phyloP scores from a whole-genome alignment of 2,329 filamentous ascomycete species.

The Chrysoporthe austroafricana region DNA sequence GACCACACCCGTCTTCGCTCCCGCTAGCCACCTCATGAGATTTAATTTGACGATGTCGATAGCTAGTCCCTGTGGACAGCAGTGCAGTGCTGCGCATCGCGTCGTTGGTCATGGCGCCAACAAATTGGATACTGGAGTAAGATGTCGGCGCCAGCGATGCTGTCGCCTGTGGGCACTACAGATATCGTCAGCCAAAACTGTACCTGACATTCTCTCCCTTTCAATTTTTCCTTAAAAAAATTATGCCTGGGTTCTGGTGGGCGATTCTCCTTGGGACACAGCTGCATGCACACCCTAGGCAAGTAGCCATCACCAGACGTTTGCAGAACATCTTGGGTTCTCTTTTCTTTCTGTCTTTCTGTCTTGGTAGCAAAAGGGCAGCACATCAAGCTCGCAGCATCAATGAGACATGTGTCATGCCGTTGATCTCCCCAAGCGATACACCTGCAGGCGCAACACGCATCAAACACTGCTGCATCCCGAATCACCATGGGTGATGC shows the following conservation, averaged over 20 bases:
- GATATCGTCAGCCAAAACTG: not conserved
- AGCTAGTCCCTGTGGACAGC: conserved; percentile 39
- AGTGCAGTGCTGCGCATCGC: conserved; percentile 42
- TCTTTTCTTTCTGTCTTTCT: not conserved
- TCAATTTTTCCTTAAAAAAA: not conserved
- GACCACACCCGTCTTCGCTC: conserved; percentile 45
- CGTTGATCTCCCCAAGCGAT: not conserved
- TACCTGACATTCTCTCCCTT: not conserved
- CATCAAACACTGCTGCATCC: not conserved
- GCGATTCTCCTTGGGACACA: not conserved
- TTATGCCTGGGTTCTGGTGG: not conserved
- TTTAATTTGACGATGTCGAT: conserved; percentile 49
- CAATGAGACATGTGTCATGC: not conserved
- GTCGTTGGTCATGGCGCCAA: conserved; percentile 46
- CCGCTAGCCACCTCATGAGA: conserved; percentile 43
- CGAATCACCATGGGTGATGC: not conserved
- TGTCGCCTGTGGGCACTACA: conserved; percentile 48
- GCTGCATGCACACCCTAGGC: not conserved
- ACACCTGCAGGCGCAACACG: not conserved
- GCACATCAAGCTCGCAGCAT: not conserved
- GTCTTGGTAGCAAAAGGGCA: not conserved
- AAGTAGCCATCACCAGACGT: not conserved
- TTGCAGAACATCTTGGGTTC: not conserved
- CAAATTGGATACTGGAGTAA: conserved; percentile 44
- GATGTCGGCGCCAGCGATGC: conserved; percentile 41